These are phyloP conservation scores for Scheffersomyces stipitis DNA, from an alignment of 805 yeast genomes.

Conservation along the genomic window DNA sequence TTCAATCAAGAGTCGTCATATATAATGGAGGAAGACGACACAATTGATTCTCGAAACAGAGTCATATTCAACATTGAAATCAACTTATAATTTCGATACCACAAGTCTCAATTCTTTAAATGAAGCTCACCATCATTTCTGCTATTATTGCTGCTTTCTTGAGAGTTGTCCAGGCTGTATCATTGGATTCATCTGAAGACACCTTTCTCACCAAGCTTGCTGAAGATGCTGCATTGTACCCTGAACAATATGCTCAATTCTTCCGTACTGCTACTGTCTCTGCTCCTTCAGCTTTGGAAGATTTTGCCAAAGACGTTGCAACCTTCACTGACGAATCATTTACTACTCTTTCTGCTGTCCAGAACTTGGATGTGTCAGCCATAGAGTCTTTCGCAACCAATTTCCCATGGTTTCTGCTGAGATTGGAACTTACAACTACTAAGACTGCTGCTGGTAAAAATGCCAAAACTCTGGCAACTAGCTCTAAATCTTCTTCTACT, in stretches of 20 bases:
- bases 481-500: slow-evolving; percentile 3
- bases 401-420: slow-evolving; percentile 20
- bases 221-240: slow-evolving; percentile 10
- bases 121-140: too few species aligned
- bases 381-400: slow-evolving; percentile 9
- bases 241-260: slow-evolving; percentile 14
- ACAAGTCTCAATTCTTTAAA: too few species aligned
- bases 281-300: slow-evolving; percentile 27
- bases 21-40: too few species aligned
- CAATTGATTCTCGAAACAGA: too few species aligned
- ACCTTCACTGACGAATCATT: slow-evolving; percentile 38
- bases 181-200: slow-evolving; percentile 4
- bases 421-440: slow-evolving; percentile 2
- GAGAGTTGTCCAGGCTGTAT: neutral
- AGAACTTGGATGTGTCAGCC: slow-evolving; percentile 6
- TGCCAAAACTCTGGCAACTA: too few species aligned
- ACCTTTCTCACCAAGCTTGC: slow-evolving; percentile 11
- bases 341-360: slow-evolving; percentile 25
- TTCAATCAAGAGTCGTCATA: too few species aligned
- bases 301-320: slow-evolving; percentile 27
- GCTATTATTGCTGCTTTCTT: too few species aligned
- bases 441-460: slow-evolving; percentile 3
- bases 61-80: too few species aligned
- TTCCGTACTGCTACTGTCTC: slow-evolving; percentile 21
- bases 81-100: too few species aligned